Evolutionary conservation across 1,284 basidiomycete species (phyloP).

Genomic region (Trichosporon sp.): DNA sequence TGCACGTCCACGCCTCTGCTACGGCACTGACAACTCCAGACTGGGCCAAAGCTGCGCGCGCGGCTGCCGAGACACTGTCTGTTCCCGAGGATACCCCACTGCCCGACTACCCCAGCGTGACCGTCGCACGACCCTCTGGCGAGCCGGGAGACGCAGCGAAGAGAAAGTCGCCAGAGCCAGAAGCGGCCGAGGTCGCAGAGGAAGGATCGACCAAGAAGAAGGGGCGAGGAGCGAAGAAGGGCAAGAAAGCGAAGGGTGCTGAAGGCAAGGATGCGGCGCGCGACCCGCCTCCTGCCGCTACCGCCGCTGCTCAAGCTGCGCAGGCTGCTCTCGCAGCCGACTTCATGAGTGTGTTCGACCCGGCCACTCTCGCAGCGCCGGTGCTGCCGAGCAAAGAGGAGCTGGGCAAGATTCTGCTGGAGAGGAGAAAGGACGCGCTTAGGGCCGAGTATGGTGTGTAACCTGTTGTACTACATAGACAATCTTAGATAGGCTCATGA

Average conservation of each 20-base stretch:
- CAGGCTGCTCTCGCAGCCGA: constrained; percentile 27
- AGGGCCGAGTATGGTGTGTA: constrained; percentile 66
- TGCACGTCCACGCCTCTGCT: neutral
- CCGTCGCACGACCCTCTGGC: neutral
- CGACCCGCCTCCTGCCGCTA: constrained; percentile 12
- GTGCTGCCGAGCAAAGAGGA: constrained; percentile 67
- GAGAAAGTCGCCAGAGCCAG: constrained; percentile 12
- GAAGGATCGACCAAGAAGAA: neutral
- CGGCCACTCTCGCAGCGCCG: constrained; percentile 67
- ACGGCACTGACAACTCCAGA: constrained; percentile 49
- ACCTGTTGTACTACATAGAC: neutral
- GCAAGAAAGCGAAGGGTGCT: constrained; percentile 47
- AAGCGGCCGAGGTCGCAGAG: constrained; percentile 5
- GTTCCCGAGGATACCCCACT: constrained; percentile 6
- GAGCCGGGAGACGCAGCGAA: constrained; percentile 10
- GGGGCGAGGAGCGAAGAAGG: constrained; percentile 6
- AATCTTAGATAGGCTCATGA: constrained; percentile 2
- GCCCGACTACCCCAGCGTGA: constrained; percentile 11
- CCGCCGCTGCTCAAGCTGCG: constrained; percentile 17
- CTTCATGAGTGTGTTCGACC: constrained; percentile 67
- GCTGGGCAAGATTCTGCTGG: constrained; percentile 71
- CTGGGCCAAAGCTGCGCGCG: constrained; percentile 58
- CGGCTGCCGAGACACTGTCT: constrained; percentile 22
- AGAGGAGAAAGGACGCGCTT: constrained; percentile 71
- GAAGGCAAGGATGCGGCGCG: constrained; percentile 60